Conservation (phyloP, 768 basidiomycete species). For the Atractiella rhizophila region DNA sequence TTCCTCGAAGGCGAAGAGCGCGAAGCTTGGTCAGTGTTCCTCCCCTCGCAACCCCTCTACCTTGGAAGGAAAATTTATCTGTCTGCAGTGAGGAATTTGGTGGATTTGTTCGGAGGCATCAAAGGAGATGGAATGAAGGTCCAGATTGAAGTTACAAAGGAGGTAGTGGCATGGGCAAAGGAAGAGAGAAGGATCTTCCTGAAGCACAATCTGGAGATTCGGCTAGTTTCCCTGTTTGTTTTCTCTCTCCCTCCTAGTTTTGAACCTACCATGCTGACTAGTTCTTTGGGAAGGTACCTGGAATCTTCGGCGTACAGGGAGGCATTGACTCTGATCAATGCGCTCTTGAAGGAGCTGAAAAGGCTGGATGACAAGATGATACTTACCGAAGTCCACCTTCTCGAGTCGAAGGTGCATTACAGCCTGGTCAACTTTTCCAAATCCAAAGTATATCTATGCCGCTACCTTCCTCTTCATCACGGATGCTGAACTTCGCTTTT, state of each 20-base stretch:
- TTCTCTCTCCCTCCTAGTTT: neutral
- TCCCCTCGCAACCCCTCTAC: no score
- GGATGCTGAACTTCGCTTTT: no score
- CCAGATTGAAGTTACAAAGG: constrained; percentile 67
- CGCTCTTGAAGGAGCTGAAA: constrained; percentile 71
- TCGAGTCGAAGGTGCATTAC: constrained; percentile 75
- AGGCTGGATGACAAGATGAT: constrained; percentile 93
- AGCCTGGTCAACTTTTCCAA: constrained; percentile 71
- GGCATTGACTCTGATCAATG: constrained; percentile 57
- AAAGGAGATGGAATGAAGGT: no score
- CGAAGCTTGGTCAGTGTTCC: no score
- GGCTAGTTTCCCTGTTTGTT: constrained; percentile 41
- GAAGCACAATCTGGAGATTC: constrained; percentile 74
- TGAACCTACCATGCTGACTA: neutral
- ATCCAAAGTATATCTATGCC: no score
- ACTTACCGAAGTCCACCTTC: constrained; percentile 78
- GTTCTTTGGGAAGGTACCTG: constrained; percentile 26
- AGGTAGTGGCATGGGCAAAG: constrained; percentile 82
- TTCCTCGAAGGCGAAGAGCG: no score
- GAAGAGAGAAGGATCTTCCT: constrained; percentile 80
- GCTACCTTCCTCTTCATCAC: no score
- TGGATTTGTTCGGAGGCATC: no score
- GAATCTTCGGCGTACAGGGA: constrained; percentile 50
- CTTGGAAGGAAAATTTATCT: no score
- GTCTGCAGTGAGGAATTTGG: no score